Conservation (phyloP, 2,329 filamentous ascomycete species). For the Mycosphaerella arachidis region DNA sequence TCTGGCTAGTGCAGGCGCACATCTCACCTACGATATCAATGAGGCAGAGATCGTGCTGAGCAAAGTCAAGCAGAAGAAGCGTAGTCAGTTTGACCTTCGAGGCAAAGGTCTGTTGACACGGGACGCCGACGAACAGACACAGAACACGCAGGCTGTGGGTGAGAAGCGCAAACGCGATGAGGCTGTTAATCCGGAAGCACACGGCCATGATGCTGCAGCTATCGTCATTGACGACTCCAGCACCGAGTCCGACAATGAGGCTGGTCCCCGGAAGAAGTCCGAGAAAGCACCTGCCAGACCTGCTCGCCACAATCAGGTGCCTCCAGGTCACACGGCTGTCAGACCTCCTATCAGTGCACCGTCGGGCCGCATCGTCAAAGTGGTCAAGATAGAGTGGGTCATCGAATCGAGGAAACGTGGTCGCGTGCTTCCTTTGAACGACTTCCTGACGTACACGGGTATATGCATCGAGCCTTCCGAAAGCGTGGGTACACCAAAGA, state of each 20-base stretch:
- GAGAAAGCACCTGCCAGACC: not conserved
- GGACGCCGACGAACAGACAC: slow-evolving; percentile 5
- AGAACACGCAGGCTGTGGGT: not conserved
- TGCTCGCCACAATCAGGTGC: not conserved
- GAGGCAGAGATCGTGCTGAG: slow-evolving; percentile 73
- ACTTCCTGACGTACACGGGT: slow-evolving; percentile 52
- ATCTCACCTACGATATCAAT: slow-evolving; percentile 64
- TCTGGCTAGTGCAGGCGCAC: slow-evolving; percentile 52
- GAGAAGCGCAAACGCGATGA: slow-evolving; percentile 20
- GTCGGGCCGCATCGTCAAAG: slow-evolving; percentile 40
- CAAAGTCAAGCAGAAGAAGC: slow-evolving; percentile 62
- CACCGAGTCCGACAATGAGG: slow-evolving; percentile 36
- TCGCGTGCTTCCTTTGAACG: slow-evolving; percentile 41
- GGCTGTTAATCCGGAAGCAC: not conserved
- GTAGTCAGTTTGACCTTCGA: slow-evolving; percentile 74
- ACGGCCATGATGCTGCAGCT: slow-evolving; percentile 6
- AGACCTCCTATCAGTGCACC: not conserved
- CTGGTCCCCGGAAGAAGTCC: not conserved
- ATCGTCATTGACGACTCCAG: slow-evolving; percentile 29
- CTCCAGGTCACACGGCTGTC: not conserved
- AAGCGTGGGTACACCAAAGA: slow-evolving; percentile 6
- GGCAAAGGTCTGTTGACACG: slow-evolving; percentile 56
- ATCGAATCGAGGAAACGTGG: slow-evolving; percentile 43
- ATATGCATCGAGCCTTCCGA: slow-evolving; percentile 39
- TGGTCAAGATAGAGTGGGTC: slow-evolving; percentile 54